phyloP scores from a whole-genome alignment of 805 yeast genomes.

The Starmerella potacharoeniae region DNA sequence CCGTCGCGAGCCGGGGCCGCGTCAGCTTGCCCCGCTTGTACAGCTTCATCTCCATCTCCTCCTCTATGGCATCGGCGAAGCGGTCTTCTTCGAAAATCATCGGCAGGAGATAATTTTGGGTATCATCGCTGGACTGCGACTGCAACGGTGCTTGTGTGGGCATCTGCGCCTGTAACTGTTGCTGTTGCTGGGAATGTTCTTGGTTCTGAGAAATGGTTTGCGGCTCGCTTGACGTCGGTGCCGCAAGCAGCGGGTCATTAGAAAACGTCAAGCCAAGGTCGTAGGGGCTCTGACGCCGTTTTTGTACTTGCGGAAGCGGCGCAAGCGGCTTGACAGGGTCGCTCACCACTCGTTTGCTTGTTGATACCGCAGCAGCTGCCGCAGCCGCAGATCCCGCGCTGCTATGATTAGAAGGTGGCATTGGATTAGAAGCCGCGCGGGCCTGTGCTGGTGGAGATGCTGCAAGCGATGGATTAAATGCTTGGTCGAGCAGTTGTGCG shows the following conservation, averaged over 20 bases:
- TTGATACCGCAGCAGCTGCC: no score
- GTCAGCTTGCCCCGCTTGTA: conserved; percentile 13
- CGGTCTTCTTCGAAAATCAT: conserved; percentile 33
- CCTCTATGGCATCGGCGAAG: conserved; percentile 31
- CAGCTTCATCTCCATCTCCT: conserved; percentile 27
- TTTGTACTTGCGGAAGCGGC: not conserved
- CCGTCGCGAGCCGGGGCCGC: not conserved
- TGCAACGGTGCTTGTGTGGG: not conserved
- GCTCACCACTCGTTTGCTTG: conserved; percentile 6
- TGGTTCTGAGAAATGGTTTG: not conserved
- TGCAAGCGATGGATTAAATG: conserved; percentile 19
- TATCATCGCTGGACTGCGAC: not conserved
- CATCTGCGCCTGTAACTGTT: not conserved
- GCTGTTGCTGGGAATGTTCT: not conserved
- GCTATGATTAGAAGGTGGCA: not conserved
- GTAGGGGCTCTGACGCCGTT: not conserved
- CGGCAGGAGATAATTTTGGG: conserved; percentile 25
- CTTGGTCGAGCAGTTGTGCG: conserved; percentile 28
- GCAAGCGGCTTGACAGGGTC: conserved; percentile 2
- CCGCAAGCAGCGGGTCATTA: not conserved
- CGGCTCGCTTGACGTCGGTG: not conserved
- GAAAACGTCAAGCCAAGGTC: not conserved
- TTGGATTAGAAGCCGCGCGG: not conserved
- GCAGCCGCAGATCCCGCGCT: not conserved
- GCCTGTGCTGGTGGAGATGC: not conserved